Percentiles rank a stretch among this genome's conserved stretches.
phyloP scores from a whole-genome alignment of 768 basidiomycete genomes.

The Dioszegia hungarica region DNA sequence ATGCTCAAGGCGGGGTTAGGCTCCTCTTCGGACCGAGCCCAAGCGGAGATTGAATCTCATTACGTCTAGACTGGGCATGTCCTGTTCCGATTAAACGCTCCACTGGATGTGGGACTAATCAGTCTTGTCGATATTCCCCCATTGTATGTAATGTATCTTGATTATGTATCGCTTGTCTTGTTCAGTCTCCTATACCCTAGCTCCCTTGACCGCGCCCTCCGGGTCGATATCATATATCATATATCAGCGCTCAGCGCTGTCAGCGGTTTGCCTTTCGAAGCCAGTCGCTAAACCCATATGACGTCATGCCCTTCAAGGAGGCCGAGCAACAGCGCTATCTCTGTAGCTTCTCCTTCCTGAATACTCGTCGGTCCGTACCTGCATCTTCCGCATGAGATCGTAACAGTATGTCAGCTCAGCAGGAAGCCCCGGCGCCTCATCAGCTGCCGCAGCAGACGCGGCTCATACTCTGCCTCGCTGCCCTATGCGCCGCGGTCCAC shows the following conservation, averaged over 20 bases:
- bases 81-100: constrained; percentile 19
- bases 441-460: constrained; percentile 25
- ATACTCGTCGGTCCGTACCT: too few relatives aligned
- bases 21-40: background rate
- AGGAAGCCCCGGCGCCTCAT: background rate
- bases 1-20: constrained; percentile 7
- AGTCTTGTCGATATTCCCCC: constrained; percentile 31
- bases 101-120: constrained; percentile 31
- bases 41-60: constrained; percentile 23
- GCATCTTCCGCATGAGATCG: too few relatives aligned
- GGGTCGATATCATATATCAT: too few relatives aligned
- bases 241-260: too few relatives aligned
- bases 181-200: background rate
- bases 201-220: too few relatives aligned
- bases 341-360: too few relatives aligned
- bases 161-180: too few relatives aligned
- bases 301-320: too few relatives aligned
- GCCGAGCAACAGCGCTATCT: too few relatives aligned
- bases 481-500: constrained; percentile 21
- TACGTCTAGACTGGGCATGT: constrained; percentile 33
- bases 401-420: too few relatives aligned
- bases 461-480: constrained; percentile 32
- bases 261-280: too few relatives aligned
- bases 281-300: too few relatives aligned
- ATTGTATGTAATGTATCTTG: constrained; percentile 1